A percentile compares a stretch with the other conserved stretches of the same genome.
phyloP scores from a whole-genome alignment of 2,329 filamentous ascomycete species.

The Aspergillus latus region DNA sequence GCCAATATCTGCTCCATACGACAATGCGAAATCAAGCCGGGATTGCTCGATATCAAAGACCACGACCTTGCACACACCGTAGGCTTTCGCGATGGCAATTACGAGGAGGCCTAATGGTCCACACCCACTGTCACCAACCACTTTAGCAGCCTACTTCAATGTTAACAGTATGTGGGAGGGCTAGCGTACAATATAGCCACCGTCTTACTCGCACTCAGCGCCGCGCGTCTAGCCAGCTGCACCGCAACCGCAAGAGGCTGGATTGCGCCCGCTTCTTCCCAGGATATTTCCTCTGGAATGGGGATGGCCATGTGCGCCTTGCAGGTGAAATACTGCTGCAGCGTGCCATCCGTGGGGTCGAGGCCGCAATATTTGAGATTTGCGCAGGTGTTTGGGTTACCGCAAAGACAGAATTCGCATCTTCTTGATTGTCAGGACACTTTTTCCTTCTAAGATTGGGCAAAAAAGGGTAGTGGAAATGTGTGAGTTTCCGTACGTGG shows the following conservation, averaged over 20 bases:
- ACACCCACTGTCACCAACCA: not conserved
- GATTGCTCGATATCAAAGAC: constrained; percentile 2
- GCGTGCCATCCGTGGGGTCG: constrained; percentile 1
- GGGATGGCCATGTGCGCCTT: not conserved
- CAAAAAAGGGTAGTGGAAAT: not conserved
- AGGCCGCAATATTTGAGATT: not conserved
- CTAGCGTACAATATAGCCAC: not conserved
- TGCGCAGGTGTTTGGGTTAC: not conserved
- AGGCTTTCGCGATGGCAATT: not conserved
- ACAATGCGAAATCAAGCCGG: not conserved
- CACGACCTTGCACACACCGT: not conserved
- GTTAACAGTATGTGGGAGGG: not conserved
- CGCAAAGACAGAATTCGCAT: not conserved
- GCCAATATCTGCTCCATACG: not conserved
- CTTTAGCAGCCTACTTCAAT: not conserved
- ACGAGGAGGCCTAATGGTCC: not conserved
- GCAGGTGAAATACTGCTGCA: not conserved
- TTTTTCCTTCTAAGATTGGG: not conserved
- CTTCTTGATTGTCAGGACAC: not conserved
- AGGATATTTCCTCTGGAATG: not conserved
- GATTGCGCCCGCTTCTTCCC: constrained; percentile 1
- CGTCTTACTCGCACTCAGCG: not conserved
- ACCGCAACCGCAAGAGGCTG: not conserved
- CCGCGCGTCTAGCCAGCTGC: not conserved
- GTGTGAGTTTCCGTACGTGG: not conserved